These are phyloP conservation scores for Kodamaea plutei DNA, from an alignment of 1,139 yeast genomes.

Conservation along the genomic window DNA sequence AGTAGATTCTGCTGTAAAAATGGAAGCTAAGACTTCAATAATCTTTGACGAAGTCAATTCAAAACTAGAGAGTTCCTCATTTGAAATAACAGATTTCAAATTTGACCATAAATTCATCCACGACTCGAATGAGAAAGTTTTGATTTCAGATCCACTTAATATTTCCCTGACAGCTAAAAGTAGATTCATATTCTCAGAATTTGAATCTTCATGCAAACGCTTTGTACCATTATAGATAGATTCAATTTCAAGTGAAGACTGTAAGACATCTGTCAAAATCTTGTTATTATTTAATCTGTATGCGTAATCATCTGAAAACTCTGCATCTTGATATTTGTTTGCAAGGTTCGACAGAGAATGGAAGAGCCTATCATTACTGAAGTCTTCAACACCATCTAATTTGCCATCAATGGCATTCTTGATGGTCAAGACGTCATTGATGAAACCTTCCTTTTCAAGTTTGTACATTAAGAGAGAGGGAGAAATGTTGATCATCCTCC, in stretches of 20 bases:
- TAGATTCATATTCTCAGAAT: conserved; percentile 17
- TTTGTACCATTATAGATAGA: conserved; percentile 17
- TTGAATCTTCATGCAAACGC: conserved; percentile 9
- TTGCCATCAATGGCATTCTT: conserved; percentile 8
- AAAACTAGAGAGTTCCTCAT: conserved; percentile 55
- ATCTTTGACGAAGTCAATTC: conserved; percentile 73
- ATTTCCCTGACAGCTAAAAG: conserved; percentile 16
- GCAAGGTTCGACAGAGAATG: conserved; percentile 10
- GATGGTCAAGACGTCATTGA: conserved; percentile 42
- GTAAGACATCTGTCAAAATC: conserved; percentile 18
- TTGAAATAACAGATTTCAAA: conserved; percentile 30
- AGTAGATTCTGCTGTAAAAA: conserved; percentile 31
- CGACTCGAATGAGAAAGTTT: conserved; percentile 22
- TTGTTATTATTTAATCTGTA: conserved; percentile 18
- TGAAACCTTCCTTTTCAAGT: conserved; percentile 71
- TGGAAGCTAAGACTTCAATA: conserved; percentile 41
- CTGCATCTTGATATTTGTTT: conserved; percentile 31
- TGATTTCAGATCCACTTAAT: conserved; percentile 12
- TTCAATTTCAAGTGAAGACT: conserved; percentile 19
- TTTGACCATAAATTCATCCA: conserved; percentile 49
- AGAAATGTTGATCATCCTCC: conserved; percentile 40
- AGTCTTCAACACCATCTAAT: conserved; percentile 1
- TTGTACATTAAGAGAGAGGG: conserved; percentile 42
- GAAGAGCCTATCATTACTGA: background rate
- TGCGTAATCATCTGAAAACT: conserved; percentile 30